These are phyloP conservation scores for Fusarium dimerum DNA, from an alignment of 2,329 filamentous ascomycete genomes.

Conservation along the genomic window DNA sequence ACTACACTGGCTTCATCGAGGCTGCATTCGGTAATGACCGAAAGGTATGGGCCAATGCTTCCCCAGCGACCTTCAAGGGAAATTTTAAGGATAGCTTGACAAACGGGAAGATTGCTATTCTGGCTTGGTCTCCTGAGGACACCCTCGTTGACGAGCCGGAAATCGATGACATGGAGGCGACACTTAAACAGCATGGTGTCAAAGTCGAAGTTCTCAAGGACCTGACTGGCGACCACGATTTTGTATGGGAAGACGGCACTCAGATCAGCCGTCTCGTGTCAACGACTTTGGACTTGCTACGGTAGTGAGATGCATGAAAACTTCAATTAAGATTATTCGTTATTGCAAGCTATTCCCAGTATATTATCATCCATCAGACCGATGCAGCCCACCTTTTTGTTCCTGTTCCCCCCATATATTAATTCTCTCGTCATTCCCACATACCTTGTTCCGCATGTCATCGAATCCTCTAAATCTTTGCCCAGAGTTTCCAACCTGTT, in stretches of 20 bases:
- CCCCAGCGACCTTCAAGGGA: slow-evolving; percentile 50
- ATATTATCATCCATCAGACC: background rate
- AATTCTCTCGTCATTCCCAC: background rate
- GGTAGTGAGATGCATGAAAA: background rate
- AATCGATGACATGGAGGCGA: slow-evolving; percentile 54
- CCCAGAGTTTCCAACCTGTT: slow-evolving; percentile 38
- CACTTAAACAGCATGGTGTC: slow-evolving; percentile 44
- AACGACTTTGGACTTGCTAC: slow-evolving; percentile 28
- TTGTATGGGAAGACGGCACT: slow-evolving; percentile 61
- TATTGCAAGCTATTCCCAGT: background rate
- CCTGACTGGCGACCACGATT: slow-evolving; percentile 61
- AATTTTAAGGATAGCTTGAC: slow-evolving; percentile 44
- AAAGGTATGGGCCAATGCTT: slow-evolving; percentile 53
- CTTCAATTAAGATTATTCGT: too few relatives aligned
- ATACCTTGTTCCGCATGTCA: background rate
- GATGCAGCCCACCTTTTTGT: background rate
- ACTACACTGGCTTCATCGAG: slow-evolving; percentile 58
- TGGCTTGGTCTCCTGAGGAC: slow-evolving; percentile 51
- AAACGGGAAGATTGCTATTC: slow-evolving; percentile 35
- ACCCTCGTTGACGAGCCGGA: slow-evolving; percentile 58
- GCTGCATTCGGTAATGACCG: slow-evolving; percentile 61
- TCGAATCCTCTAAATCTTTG: slow-evolving; percentile 32
- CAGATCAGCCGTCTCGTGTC: slow-evolving; percentile 53
- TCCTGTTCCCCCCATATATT: background rate
- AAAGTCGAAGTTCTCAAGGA: slow-evolving; percentile 37